Evolutionary conservation across 495 filamentous ascomycete genomes (phyloP).

Genomic region (Platismatia glauca): DNA sequence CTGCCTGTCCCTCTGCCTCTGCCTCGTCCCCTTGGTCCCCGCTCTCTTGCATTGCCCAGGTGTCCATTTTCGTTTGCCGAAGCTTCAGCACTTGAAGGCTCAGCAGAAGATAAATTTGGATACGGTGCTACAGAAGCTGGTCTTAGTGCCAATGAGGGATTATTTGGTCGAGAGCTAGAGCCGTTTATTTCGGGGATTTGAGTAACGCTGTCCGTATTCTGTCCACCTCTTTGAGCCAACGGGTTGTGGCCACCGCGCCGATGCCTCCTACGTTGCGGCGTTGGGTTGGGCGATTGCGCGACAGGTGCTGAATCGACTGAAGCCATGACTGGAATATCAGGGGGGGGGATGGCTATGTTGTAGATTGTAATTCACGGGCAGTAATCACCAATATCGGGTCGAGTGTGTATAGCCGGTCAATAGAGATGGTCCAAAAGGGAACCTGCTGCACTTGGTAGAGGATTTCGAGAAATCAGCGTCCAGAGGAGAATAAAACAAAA

Average conservation of each 20-base stretch:
- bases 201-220: not conserved
- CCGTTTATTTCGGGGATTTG: not conserved
- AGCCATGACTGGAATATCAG: slow-evolving; percentile 6
- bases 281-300: not conserved
- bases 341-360: not conserved
- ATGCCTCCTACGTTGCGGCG: not conserved
- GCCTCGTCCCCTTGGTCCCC: slow-evolving; percentile 8
- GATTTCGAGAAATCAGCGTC: slow-evolving; percentile 13
- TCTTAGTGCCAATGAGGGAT: slow-evolving; percentile 10
- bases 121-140: slow-evolving; percentile 21
- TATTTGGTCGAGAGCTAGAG: not conserved
- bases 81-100: slow-evolving; percentile 17
- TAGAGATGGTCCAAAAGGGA: not conserved
- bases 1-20: slow-evolving; percentile 5
- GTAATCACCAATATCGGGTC: not conserved
- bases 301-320: slow-evolving; percentile 1
- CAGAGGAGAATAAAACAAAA: not conserved
- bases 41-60: slow-evolving; percentile 7
- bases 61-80: slow-evolving; percentile 14
- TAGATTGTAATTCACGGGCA: not conserved
- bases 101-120: slow-evolving; percentile 11
- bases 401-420: not conserved
- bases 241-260: slow-evolving; percentile 4
- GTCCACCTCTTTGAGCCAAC: not conserved
- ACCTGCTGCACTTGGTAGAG: not conserved